Conservation (phyloP, 2,329 filamentous ascomycete species). For the Diaporthe longicolla region DNA sequence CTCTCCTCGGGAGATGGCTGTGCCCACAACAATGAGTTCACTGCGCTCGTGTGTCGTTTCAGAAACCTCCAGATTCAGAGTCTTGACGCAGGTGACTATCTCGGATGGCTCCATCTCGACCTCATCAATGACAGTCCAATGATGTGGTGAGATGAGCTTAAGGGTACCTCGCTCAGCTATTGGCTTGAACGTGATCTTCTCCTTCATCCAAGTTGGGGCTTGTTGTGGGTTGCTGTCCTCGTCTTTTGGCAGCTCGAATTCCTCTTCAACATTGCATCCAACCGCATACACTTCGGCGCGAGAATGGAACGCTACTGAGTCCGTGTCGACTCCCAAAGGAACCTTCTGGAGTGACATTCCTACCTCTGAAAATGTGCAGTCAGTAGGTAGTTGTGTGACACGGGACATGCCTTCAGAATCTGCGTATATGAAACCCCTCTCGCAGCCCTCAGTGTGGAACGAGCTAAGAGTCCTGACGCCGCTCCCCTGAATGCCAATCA, state of each 20-base stretch:
- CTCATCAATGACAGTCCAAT: constrained; percentile 84
- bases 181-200: constrained; percentile 76
- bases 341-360: constrained; percentile 83
- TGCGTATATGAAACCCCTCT: constrained; percentile 86
- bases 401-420: constrained; percentile 80
- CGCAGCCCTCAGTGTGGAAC: constrained; percentile 83
- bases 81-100: constrained; percentile 84
- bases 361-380: constrained; percentile 79
- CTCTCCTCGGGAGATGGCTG: constrained; percentile 88
- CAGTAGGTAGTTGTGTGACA: constrained; percentile 78
- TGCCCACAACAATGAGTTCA: constrained; percentile 87
- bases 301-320: constrained; percentile 82
- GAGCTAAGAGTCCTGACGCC: constrained; percentile 79
- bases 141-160: constrained; percentile 83
- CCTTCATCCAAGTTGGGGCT: constrained; percentile 72
- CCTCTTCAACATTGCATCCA: constrained; percentile 75
- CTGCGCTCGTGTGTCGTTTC: constrained; percentile 91
- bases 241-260: constrained; percentile 88
- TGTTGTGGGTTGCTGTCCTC: constrained; percentile 71
- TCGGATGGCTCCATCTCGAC: constrained; percentile 82
- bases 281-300: constrained; percentile 82
- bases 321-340: constrained; percentile 77
- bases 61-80: constrained; percentile 88
- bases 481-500: constrained; percentile 79
- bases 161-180: constrained; percentile 79